Conservation (phyloP, 1,284 basidiomycete species). For the Afroboletus lepidellus region DNA sequence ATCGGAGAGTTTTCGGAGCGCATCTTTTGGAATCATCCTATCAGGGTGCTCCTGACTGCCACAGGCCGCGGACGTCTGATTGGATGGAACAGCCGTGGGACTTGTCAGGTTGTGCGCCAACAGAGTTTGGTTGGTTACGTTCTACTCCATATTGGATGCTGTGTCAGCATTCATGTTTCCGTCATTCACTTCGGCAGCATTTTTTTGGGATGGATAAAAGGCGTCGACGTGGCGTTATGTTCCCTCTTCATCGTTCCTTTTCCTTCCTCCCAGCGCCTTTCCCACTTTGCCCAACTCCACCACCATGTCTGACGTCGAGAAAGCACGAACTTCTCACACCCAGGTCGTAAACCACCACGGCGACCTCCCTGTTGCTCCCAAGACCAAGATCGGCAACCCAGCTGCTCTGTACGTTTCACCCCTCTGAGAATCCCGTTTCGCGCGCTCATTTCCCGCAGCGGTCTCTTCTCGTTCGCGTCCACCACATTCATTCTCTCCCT, state of each 20-base stretch:
- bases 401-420: slow-evolving; percentile 44
- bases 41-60: background rate
- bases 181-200: slow-evolving; percentile 17
- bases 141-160: slow-evolving; percentile 7
- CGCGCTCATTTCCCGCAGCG: slow-evolving; percentile 37
- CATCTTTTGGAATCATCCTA: background rate
- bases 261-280: background rate
- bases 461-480: slow-evolving; percentile 70
- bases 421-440: too few species aligned
- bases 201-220: slow-evolving; percentile 25
- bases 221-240: background rate
- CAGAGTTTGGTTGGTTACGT: background rate
- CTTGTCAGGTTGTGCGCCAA: background rate
- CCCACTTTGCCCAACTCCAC: slow-evolving; percentile 2
- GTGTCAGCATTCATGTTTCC: slow-evolving; percentile 23
- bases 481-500: slow-evolving; percentile 72
- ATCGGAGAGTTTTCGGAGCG: background rate
- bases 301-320: slow-evolving; percentile 36
- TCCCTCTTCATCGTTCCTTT: background rate
- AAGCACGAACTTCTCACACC: slow-evolving; percentile 26
- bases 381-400: slow-evolving; percentile 48
- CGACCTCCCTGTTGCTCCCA: slow-evolving; percentile 15
- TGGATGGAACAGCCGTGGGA: background rate
- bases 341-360: slow-evolving; percentile 13
- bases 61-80: background rate